These are phyloP conservation scores for Pseudogymnoascus sp. DNA, from an alignment of 2,329 filamentous ascomycete species.

Conservation along the genomic window DNA sequence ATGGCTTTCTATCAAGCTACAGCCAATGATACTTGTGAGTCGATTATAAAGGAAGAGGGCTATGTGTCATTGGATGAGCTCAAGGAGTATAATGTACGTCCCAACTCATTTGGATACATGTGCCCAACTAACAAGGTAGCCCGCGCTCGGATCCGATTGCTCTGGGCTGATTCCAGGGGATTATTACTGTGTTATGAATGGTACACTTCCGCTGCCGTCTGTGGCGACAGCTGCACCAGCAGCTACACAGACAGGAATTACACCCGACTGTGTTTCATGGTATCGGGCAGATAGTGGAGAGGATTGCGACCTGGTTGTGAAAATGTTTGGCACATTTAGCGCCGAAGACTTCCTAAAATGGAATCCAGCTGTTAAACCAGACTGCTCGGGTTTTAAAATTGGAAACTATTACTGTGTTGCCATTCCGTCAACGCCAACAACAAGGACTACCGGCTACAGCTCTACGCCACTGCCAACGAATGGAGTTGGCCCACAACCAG, in stretches of 20 bases:
- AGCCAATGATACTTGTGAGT: neutral
- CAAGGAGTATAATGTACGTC: neutral
- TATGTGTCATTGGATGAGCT: neutral
- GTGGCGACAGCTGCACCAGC: constrained; percentile 5
- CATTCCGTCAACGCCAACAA: constrained; percentile 9
- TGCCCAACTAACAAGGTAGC: neutral
- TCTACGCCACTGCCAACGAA: neutral
- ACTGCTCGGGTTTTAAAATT: neutral
- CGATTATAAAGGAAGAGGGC: neutral
- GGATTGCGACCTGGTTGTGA: neutral
- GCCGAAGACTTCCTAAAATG: neutral
- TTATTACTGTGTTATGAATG: constrained; percentile 10
- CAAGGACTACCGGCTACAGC: neutral
- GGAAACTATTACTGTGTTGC: constrained; percentile 8
- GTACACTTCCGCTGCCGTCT: constrained; percentile 6
- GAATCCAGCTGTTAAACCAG: neutral
- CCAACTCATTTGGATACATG: neutral
- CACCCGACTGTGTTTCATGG: constrained; percentile 7
- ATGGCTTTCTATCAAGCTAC: constrained; percentile 9
- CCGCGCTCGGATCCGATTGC: neutral
- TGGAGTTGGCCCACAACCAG: constrained; percentile 11
- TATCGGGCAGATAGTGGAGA: constrained; percentile 4
- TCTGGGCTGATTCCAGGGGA: constrained; percentile 8
- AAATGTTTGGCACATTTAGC: constrained; percentile 10
- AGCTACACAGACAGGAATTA: constrained; percentile 3